Conservation (phyloP, 805 yeast genomes). For the Metschnikowia corniflorae region DNA sequence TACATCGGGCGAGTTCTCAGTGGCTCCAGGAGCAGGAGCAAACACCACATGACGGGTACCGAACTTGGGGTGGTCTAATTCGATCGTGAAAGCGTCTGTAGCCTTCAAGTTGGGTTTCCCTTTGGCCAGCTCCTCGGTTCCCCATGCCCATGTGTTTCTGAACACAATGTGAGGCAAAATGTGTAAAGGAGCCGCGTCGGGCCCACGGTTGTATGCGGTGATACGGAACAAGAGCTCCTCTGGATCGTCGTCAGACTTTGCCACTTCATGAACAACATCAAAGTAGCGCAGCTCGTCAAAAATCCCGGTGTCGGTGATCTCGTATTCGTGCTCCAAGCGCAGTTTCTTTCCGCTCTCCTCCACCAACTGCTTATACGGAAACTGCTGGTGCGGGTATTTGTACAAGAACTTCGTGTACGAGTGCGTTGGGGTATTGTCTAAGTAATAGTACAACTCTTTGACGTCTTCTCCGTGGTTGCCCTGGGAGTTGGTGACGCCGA, state of each 20-base stretch:
- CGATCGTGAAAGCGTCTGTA: slow-evolving; percentile 45
- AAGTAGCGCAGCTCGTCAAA: slow-evolving; percentile 75
- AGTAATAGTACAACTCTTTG: slow-evolving; percentile 76
- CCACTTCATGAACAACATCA: slow-evolving; percentile 87
- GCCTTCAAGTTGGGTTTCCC: slow-evolving; percentile 49
- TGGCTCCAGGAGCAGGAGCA: slow-evolving; percentile 80
- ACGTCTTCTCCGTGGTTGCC: slow-evolving; percentile 98
- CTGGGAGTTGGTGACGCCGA: slow-evolving; percentile 87
- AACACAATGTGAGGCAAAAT: slow-evolving; percentile 79
- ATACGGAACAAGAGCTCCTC: slow-evolving; percentile 79
- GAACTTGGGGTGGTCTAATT: slow-evolving; percentile 62
- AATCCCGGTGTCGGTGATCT: slow-evolving; percentile 74
- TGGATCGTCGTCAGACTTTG: slow-evolving; percentile 75
- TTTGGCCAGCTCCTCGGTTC: slow-evolving; percentile 45
- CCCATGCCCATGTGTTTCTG: slow-evolving; percentile 96
- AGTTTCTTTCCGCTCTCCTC: slow-evolving; percentile 63
- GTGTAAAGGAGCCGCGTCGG: slow-evolving; percentile 83
- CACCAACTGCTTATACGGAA: slow-evolving; percentile 75
- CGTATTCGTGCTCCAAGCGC: slow-evolving; percentile 71
- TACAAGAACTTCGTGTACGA: slow-evolving; percentile 87
- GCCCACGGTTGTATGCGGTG: slow-evolving; percentile 83
- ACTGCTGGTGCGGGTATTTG: slow-evolving; percentile 86
- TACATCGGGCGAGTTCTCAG: slow-evolving; percentile 58
- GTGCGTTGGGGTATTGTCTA: slow-evolving; percentile 91
- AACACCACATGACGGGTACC: slow-evolving; percentile 62